These are phyloP conservation scores for Fusarium nelsonii DNA, from an alignment of 2,329 filamentous ascomycete species.

Conservation along the genomic window DNA sequence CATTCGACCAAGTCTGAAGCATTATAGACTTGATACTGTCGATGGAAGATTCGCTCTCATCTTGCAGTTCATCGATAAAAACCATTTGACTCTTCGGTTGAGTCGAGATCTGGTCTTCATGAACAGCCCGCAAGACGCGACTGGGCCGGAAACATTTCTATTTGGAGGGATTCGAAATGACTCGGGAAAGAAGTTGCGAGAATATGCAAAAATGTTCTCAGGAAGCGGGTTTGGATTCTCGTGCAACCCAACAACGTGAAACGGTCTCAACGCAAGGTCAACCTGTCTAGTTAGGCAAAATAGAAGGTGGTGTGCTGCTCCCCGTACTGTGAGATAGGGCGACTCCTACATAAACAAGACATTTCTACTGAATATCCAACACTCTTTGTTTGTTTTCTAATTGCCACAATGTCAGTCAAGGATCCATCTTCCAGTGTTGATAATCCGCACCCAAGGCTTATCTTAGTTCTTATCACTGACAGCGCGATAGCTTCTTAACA, in stretches of 20 bases:
- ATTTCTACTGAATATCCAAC: too few species aligned
- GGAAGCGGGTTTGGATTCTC: neutral
- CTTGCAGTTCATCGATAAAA: neutral
- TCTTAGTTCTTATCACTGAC: neutral
- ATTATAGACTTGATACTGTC: neutral
- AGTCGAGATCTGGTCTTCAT: constrained; percentile 10
- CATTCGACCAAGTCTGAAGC: neutral
- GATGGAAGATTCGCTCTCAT: neutral
- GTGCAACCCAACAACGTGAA: neutral
- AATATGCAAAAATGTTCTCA: neutral
- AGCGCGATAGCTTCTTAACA: neutral
- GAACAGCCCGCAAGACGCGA: neutral
- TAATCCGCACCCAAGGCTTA: neutral
- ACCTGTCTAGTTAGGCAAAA: neutral
- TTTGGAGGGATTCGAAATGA: constrained; percentile 20
- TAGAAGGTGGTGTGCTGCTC: constrained; percentile 1
- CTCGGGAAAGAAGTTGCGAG: neutral
- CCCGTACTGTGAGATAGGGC: constrained; percentile 2
- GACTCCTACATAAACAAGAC: too few species aligned
- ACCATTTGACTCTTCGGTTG: constrained; percentile 1
- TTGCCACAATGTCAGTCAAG: neutral
- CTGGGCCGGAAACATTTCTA: neutral
- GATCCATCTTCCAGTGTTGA: neutral
- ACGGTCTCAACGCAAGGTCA: fast-evolving
- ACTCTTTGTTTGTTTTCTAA: too few species aligned